Conservation (phyloP, 345 rosid genomes). For the Physaria fendleri region DNA sequence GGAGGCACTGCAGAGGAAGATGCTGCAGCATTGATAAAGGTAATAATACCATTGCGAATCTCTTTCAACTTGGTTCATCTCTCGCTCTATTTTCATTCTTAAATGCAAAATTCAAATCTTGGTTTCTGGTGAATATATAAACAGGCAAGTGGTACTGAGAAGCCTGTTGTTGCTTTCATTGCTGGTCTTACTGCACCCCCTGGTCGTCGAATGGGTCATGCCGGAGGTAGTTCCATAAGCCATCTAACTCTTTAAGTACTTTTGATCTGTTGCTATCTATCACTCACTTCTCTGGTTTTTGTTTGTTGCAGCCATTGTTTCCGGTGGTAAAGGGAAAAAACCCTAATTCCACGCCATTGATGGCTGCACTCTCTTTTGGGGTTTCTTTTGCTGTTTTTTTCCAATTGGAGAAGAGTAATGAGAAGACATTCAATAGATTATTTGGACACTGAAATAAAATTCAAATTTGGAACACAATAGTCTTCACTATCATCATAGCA, state of each 20-base stretch:
- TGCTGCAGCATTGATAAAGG: constrained; percentile 91
- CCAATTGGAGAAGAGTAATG: constrained; percentile 9
- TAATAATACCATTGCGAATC: constrained; percentile 8
- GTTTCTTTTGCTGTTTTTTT: constrained; percentile 15
- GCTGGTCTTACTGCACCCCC: constrained; percentile 99
- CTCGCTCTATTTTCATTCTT: not conserved
- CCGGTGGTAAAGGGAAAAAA: constrained; percentile 79
- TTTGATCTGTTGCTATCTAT: too few species aligned
- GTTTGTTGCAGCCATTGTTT: constrained; percentile 71
- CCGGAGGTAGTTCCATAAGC: constrained; percentile 63
- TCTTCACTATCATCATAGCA: not conserved
- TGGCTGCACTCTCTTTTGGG: constrained; percentile 21
- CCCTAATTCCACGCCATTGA: constrained; percentile 20
- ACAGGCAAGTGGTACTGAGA: constrained; percentile 95
- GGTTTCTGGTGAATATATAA: constrained; percentile 22
- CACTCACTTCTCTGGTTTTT: too few species aligned
- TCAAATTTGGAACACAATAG: not conserved
- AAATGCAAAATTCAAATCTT: not conserved
- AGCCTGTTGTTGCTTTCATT: constrained; percentile 94
- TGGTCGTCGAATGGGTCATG: constrained; percentile 99
- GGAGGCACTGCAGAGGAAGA: constrained; percentile 99
- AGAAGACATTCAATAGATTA: not conserved
- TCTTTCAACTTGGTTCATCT: constrained; percentile 11
- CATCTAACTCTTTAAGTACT: not conserved
- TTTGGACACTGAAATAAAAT: not conserved